A percentile compares a stretch with the other conserved stretches of the same genome.
These are phyloP conservation scores for Chrysosphaeria jannelii DNA, from an alignment of 2,329 filamentous ascomycete genomes.

Conservation along the genomic window DNA sequence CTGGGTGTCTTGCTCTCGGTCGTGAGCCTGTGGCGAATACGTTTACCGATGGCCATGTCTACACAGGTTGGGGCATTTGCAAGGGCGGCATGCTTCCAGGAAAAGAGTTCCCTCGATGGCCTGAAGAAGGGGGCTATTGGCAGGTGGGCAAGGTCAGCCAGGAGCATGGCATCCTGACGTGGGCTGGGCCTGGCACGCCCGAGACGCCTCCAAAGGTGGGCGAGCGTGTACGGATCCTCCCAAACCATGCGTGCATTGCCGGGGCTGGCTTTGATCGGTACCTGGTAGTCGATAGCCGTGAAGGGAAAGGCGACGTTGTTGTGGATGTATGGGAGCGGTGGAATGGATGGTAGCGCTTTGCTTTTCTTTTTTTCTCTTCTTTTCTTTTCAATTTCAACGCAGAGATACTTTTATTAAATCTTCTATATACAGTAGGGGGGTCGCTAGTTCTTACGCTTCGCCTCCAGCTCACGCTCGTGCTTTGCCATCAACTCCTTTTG, in stretches of 20 bases:
- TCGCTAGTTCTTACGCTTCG: slow-evolving; percentile 23
- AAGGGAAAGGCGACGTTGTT: slow-evolving; percentile 24
- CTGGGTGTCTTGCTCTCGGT: slow-evolving; percentile 38
- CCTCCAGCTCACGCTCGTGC: slow-evolving; percentile 25
- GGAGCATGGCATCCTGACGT: slow-evolving; percentile 46
- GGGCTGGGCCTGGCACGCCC: slow-evolving; percentile 15
- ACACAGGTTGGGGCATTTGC: slow-evolving; percentile 40
- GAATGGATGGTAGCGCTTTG: slow-evolving; percentile 37
- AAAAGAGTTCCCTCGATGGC: slow-evolving; percentile 8
- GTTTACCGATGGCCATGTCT: slow-evolving; percentile 8
- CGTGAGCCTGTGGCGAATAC: slow-evolving; percentile 35
- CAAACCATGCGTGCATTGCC: slow-evolving; percentile 56
- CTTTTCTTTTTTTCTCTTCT: not conserved
- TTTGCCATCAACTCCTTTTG: slow-evolving; percentile 35
- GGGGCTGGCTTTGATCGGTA: slow-evolving; percentile 44
- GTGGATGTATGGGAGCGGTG: slow-evolving; percentile 50
- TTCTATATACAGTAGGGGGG: slow-evolving; percentile 1
- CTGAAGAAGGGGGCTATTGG: slow-evolving; percentile 20
- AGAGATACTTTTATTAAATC: slow-evolving; percentile 1
- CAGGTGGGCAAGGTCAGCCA: slow-evolving; percentile 43
- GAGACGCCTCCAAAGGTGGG: slow-evolving; percentile 23
- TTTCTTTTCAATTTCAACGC: not conserved
- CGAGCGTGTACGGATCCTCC: slow-evolving; percentile 40
- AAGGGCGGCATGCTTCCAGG: slow-evolving; percentile 5
- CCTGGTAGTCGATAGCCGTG: slow-evolving; percentile 34